Evolutionary conservation across 257 asterid species (phyloP).

Genomic region (Gardenia jasminoides): DNA sequence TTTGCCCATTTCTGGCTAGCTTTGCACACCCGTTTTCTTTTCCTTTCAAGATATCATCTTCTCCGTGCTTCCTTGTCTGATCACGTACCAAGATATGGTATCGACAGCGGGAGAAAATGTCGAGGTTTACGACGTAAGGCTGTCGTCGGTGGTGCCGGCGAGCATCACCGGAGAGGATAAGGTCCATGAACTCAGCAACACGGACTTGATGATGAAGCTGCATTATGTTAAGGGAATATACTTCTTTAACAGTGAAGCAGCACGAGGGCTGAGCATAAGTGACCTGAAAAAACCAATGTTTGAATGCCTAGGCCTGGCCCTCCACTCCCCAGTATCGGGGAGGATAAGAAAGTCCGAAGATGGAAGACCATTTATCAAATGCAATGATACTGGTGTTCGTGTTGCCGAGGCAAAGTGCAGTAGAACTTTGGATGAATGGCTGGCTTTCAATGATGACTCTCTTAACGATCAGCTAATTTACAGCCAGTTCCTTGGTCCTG

Average conservation of each 20-base stretch:
- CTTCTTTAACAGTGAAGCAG: constrained; percentile 53
- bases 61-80: background rate
- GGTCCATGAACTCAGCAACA: constrained; percentile 33
- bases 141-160: constrained; percentile 68
- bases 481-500: constrained; percentile 46
- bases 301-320: constrained; percentile 42
- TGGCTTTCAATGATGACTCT: constrained; percentile 17
- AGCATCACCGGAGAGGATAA: constrained; percentile 53
- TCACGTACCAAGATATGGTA: background rate
- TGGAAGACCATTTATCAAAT: constrained; percentile 60
- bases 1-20: background rate
- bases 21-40: background rate
- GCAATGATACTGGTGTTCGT: constrained; percentile 84
- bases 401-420: constrained; percentile 63
- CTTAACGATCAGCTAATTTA: constrained; percentile 35
- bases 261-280: constrained; percentile 32
- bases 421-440: constrained; percentile 55
- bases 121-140: constrained; percentile 22
- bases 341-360: constrained; percentile 44
- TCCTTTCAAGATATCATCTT: background rate
- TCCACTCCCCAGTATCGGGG: constrained; percentile 45
- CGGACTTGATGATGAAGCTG: constrained; percentile 60
- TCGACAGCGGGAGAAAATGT: background rate
- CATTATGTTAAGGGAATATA: constrained; percentile 61
- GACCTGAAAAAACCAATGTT: constrained; percentile 64